These are phyloP conservation scores for Talaromyces sp. DNA, from an alignment of 2,329 filamentous ascomycete species.

Conservation along the genomic window DNA sequence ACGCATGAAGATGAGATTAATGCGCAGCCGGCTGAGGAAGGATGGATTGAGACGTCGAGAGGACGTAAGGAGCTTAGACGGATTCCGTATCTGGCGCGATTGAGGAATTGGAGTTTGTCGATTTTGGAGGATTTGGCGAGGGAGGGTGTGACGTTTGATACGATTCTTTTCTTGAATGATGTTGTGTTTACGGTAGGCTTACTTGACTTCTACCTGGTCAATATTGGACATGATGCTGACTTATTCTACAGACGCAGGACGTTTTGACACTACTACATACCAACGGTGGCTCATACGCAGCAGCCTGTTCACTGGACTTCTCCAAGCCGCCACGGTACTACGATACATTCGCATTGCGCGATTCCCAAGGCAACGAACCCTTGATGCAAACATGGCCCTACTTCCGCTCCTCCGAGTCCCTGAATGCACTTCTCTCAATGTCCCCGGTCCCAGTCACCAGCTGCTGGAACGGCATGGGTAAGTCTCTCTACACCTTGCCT, in stretches of 20 bases:
- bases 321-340: conserved; percentile 66
- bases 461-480: conserved; percentile 65
- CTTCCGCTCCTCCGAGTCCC: conserved; percentile 50
- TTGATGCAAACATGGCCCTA: conserved; percentile 67
- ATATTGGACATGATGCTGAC: neutral
- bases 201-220: neutral
- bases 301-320: conserved; percentile 69
- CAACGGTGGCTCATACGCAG: conserved; percentile 58
- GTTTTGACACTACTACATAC: conserved; percentile 57
- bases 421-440: conserved; percentile 47
- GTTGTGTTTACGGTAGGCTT: conserved; percentile 41
- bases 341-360: conserved; percentile 69
- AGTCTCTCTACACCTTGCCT: neutral
- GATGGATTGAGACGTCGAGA: conserved; percentile 62
- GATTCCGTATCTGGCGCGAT: conserved; percentile 64
- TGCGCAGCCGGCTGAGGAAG: conserved; percentile 40
- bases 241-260: conserved; percentile 26
- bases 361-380: conserved; percentile 60
- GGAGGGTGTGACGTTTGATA: conserved; percentile 54
- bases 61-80: conserved; percentile 57
- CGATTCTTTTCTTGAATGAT: conserved; percentile 57
- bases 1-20: conserved; percentile 58
- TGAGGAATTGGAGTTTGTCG: conserved; percentile 62
- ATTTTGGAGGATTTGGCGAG: conserved; percentile 53
- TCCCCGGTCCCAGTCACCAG: conserved; percentile 48